Percentiles rank a stretch among this genome's conserved stretches.
phyloP scores from a whole-genome alignment of 768 basidiomycete genomes.

The Lactarius evosmus region DNA sequence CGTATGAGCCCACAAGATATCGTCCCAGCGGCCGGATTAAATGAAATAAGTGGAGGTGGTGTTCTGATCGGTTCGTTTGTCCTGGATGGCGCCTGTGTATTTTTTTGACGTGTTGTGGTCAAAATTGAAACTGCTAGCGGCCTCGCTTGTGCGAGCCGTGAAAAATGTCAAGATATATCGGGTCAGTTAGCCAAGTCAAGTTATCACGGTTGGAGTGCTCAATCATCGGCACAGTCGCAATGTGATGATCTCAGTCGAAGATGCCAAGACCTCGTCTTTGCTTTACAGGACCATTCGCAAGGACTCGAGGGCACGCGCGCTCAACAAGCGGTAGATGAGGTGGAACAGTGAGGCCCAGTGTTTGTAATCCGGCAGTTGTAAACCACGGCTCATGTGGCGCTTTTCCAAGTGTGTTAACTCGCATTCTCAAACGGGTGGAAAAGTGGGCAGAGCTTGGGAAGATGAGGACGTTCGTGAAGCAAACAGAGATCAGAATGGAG shows the following conservation, averaged over 20 bases:
- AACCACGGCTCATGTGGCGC: neutral
- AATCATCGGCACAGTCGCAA: conserved; percentile 15
- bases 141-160: conserved; percentile 11
- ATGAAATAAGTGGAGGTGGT: conserved; percentile 4
- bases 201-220: neutral
- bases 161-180: conserved; percentile 24
- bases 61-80: conserved; percentile 17
- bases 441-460: conserved; percentile 23
- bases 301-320: conserved; percentile 24
- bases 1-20: conserved; percentile 18
- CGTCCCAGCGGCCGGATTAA: conserved; percentile 1
- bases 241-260: conserved; percentile 20
- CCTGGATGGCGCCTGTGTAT: neutral
- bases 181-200: neutral
- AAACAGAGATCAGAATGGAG: conserved; percentile 23
- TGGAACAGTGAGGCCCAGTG: conserved; percentile 15
- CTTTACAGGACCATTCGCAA: conserved; percentile 18
- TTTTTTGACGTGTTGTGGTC: neutral
- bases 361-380: neutral
- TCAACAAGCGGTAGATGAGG: conserved; percentile 25
- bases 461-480: conserved; percentile 23
- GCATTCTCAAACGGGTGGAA: conserved; percentile 17
- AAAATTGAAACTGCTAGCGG: conserved; percentile 5
- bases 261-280: conserved; percentile 17
- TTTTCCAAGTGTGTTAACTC: conserved; percentile 15